Conservation (phyloP, 2,329 filamentous ascomycete genomes). For the Neopestalotiopsis sp. region DNA sequence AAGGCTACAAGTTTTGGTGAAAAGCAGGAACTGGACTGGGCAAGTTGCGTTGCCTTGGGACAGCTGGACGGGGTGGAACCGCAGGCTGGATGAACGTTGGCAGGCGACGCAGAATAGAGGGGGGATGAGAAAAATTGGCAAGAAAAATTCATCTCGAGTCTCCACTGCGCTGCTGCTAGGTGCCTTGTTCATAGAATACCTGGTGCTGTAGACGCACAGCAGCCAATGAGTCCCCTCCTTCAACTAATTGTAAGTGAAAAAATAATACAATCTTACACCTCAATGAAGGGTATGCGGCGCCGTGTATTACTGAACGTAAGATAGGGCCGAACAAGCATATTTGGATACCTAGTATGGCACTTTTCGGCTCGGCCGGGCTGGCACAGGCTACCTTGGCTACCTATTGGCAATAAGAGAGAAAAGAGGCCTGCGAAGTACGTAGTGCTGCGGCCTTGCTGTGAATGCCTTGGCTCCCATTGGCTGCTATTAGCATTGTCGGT, state of each 20-base stretch:
- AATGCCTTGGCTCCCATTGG: constrained; percentile 1
- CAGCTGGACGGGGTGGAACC: constrained; percentile 6
- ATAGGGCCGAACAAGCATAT: constrained; percentile 7
- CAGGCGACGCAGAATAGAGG: constrained; percentile 6
- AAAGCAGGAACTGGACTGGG: background rate
- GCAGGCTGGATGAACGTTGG: constrained; percentile 4
- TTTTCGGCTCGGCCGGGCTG: constrained; percentile 1
- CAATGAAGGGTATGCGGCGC: background rate
- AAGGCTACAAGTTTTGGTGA: background rate
- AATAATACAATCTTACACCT: background rate
- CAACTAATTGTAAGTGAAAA: background rate
- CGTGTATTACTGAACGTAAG: constrained; percentile 1
- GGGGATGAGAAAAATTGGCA: background rate
- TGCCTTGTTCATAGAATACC: background rate
- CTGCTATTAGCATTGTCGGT: background rate
- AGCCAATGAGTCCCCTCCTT: background rate
- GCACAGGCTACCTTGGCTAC: background rate
- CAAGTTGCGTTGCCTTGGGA: background rate
- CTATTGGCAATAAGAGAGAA: background rate
- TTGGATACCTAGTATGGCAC: background rate
- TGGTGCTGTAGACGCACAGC: background rate
- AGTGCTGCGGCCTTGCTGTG: background rate
- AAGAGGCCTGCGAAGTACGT: background rate
- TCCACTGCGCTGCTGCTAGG: background rate
- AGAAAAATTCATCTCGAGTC: background rate